These are phyloP conservation scores for Aspergillus vadensis DNA, from an alignment of 2,329 filamentous ascomycete genomes.

Conservation along the genomic window DNA sequence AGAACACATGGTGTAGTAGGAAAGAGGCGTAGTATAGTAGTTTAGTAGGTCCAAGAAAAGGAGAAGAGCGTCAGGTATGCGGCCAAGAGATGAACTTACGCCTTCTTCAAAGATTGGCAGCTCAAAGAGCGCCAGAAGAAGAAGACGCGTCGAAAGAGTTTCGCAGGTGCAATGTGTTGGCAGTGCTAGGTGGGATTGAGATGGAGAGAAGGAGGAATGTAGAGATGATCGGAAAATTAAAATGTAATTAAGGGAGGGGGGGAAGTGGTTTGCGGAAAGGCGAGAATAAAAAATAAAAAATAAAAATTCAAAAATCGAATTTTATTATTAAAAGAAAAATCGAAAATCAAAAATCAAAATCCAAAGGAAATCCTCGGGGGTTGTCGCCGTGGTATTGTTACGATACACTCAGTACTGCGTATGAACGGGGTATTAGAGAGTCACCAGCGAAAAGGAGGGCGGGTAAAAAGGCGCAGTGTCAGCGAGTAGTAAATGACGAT, in stretches of 20 bases:
- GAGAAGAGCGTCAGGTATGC: conserved; percentile 22
- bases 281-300: conserved; percentile 12
- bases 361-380: background rate
- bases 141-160: conserved; percentile 29
- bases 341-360: background rate
- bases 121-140: conserved; percentile 33
- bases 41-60: conserved; percentile 13
- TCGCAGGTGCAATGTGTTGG: conserved; percentile 28
- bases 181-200: conserved; percentile 24
- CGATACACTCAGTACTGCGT: background rate
- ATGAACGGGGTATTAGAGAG: background rate
- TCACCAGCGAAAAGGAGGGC: background rate
- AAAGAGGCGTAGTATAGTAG: conserved; percentile 8
- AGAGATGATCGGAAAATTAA: conserved; percentile 24
- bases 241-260: conserved; percentile 16
- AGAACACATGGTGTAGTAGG: conserved; percentile 35
- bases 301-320: conserved; percentile 5
- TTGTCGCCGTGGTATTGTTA: background rate
- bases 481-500: conserved; percentile 7
- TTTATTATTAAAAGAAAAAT: conserved; percentile 2
- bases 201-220: conserved; percentile 24
- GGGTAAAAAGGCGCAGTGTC: background rate
- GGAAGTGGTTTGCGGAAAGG: background rate
- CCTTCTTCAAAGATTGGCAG: conserved; percentile 31
- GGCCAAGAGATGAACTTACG: conserved; percentile 29